phyloP scores from a whole-genome alignment of 2,329 filamentous ascomycete genomes.

The Berkeleyomyces rouxiae region DNA sequence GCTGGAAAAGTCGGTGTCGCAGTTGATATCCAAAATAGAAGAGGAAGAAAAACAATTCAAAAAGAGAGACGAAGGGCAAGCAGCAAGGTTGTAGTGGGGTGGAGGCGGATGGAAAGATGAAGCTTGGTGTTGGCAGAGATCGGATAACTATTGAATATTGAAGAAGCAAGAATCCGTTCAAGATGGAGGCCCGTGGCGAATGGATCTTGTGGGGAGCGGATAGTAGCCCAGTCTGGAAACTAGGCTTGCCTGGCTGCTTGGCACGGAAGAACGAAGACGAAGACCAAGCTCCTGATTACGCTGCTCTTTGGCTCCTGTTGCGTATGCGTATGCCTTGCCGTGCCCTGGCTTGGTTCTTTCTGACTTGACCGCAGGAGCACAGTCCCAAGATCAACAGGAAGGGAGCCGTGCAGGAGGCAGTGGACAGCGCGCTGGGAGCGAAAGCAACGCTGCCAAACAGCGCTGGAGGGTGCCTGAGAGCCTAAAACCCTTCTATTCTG shows the following conservation, averaged over 20 bases:
- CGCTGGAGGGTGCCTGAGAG: no score
- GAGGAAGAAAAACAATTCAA: background rate
- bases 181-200: background rate
- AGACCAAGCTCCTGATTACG: slow-evolving; percentile 1
- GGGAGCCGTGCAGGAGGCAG: background rate
- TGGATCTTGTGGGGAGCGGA: background rate
- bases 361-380: background rate
- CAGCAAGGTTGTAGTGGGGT: no score
- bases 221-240: background rate
- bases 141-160: background rate
- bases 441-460: no score
- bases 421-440: no score
- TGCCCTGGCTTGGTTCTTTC: background rate
- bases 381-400: background rate
- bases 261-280: background rate
- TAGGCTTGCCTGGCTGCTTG: background rate
- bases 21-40: background rate
- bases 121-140: no score
- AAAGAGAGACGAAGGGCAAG: background rate
- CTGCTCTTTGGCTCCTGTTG: background rate
- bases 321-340: background rate
- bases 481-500: no score
- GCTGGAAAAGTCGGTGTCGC: background rate
- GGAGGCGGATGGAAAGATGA: background rate
- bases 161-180: background rate